Conservation (phyloP, 306 rosid species). For the Cicer bijugum region DNA sequence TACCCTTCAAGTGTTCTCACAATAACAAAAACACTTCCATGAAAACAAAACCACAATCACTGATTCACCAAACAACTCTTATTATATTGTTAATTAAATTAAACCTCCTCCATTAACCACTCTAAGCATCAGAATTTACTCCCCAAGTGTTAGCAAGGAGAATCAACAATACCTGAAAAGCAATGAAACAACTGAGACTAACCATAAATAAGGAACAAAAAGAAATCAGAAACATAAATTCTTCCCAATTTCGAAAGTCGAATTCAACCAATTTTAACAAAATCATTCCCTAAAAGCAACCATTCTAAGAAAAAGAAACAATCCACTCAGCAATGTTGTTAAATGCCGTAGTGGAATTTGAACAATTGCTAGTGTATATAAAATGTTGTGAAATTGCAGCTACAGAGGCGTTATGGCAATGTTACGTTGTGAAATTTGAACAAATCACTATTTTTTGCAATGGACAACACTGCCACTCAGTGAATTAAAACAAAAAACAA, state of each 20-base stretch:
- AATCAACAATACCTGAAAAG: constrained; percentile 10
- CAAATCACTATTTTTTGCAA: too few species aligned
- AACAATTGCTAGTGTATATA: too few species aligned
- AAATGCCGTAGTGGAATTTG: too few species aligned
- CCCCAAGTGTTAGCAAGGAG: constrained; percentile 21
- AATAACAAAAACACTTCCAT: constrained; percentile 15
- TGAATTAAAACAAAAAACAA: constrained; percentile 32
- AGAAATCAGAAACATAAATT: not conserved
- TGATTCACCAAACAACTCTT: constrained; percentile 36
- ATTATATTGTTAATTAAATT: constrained; percentile 21
- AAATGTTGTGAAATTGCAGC: too few species aligned
- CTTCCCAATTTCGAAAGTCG: constrained; percentile 28
- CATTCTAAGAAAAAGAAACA: not conserved
- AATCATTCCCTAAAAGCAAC: constrained; percentile 22
- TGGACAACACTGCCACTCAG: not conserved
- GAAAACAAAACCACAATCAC: constrained; percentile 22
- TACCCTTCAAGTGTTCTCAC: constrained; percentile 25
- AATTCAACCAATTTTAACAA: constrained; percentile 36
- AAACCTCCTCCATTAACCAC: constrained; percentile 33
- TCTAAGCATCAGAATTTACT: constrained; percentile 37
- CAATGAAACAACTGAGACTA: constrained; percentile 19
- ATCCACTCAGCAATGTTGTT: not conserved
- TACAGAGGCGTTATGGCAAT: too few species aligned
- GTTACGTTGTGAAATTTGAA: too few species aligned
- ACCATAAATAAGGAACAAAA: constrained; percentile 10